These are phyloP conservation scores for Hylodesmum podocarpum DNA, from an alignment of 306 rosid species.

Conservation along the genomic window DNA sequence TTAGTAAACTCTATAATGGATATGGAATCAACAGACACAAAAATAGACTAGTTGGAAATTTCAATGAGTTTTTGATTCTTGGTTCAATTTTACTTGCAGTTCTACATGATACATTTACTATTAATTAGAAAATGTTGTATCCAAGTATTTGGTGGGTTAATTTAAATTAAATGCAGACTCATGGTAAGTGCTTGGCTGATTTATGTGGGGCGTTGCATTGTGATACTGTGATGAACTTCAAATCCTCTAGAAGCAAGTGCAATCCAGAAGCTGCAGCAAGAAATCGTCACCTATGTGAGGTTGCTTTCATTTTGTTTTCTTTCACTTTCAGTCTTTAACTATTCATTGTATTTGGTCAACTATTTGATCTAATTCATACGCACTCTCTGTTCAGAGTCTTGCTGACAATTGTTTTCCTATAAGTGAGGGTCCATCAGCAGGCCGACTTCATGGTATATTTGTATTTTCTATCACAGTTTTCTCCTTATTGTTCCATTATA, in stretches of 20 bases:
- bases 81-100: background rate
- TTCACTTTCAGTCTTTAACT: constrained; percentile 20
- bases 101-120: background rate
- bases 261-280: constrained; percentile 78
- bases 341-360: background rate
- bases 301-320: constrained; percentile 42
- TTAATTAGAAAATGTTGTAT: constrained; percentile 17
- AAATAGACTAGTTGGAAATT: background rate
- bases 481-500: background rate
- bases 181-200: constrained; percentile 91
- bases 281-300: constrained; percentile 92
- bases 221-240: constrained; percentile 56
- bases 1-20: background rate
- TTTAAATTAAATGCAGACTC: constrained; percentile 56
- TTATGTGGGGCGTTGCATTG: constrained; percentile 95
- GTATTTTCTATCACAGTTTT: constrained; percentile 1
- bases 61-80: constrained; percentile 1
- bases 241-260: constrained; percentile 74
- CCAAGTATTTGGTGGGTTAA: background rate
- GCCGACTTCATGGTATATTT: constrained; percentile 77
- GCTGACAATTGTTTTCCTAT: constrained; percentile 81
- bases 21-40: background rate
- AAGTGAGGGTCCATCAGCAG: constrained; percentile 66
- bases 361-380: constrained; percentile 20
- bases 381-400: constrained; percentile 56